These are phyloP conservation scores for Blepharisma stoltei DNA, from an alignment of 73 alveolate genomes.

Conservation along the genomic window DNA sequence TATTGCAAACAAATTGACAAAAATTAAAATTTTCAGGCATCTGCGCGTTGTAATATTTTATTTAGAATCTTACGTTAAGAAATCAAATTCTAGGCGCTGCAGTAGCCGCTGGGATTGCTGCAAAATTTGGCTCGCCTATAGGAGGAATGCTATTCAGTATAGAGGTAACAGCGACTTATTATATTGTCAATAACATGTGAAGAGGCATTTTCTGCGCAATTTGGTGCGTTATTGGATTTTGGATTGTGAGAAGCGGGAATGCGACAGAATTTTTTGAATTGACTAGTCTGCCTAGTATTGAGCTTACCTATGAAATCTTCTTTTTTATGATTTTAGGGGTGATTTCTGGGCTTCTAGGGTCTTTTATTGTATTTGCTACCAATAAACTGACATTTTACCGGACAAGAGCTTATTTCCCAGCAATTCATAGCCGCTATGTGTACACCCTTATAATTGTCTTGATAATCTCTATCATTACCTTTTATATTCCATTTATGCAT, in stretches of 20 bases:
- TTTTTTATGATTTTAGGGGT: background rate
- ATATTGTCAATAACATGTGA: slow-evolving; percentile 79
- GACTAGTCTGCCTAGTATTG: slow-evolving; percentile 26
- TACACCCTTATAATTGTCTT: background rate
- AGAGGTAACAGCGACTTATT: slow-evolving; percentile 78
- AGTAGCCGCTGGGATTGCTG: slow-evolving; percentile 82
- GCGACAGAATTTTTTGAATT: slow-evolving; percentile 34
- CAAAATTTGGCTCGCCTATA: slow-evolving; percentile 74
- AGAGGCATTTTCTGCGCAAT: slow-evolving; percentile 69
- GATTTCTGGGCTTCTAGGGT: background rate
- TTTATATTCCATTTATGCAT: background rate
- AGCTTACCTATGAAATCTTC: slow-evolving; percentile 9
- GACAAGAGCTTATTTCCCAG: background rate
- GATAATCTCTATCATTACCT: slow-evolving; percentile 11
- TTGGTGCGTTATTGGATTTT: slow-evolving; percentile 49
- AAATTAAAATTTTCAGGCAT: slow-evolving; percentile 14
- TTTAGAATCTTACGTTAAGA: slow-evolving; percentile 33
- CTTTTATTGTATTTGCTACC: background rate
- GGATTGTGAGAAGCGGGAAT: slow-evolving; percentile 44
- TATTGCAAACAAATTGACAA: slow-evolving; percentile 62
- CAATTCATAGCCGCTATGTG: slow-evolving; percentile 5
- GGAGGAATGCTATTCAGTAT: slow-evolving; percentile 78
- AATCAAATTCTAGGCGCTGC: slow-evolving; percentile 65
- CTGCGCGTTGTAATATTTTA: background rate
- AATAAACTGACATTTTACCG: background rate